phyloP scores from a whole-genome alignment of 2,329 filamentous ascomycete species.

The Ustilaginoidea virens region DNA sequence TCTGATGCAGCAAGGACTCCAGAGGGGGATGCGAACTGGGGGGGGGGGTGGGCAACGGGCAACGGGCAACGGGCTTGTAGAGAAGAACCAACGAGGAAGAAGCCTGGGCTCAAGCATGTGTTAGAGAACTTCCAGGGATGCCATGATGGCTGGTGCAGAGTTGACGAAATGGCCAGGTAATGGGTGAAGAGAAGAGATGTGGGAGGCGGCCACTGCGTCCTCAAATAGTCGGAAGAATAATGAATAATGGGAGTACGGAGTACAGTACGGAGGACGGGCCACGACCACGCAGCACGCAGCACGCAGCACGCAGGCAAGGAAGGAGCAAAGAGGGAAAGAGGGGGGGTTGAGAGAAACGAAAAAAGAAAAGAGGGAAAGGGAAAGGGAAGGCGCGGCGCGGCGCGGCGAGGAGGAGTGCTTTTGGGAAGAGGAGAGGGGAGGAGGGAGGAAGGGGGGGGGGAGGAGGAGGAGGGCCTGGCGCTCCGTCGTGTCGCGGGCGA shows the following conservation, averaged over 20 bases:
- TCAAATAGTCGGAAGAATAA: constrained; percentile 6
- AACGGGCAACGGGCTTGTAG: constrained; percentile 3
- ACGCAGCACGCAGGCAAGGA: not conserved
- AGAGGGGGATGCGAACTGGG: too few relatives aligned
- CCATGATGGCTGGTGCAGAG: constrained; percentile 4
- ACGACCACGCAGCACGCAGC: too few relatives aligned
- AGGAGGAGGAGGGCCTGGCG: too few relatives aligned
- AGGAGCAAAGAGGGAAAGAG: constrained; percentile 1
- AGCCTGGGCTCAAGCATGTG: constrained; percentile 5
- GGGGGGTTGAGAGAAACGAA: not conserved
- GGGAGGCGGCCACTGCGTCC: constrained; percentile 4
- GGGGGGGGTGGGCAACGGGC: not conserved
- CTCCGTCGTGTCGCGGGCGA: too few relatives aligned
- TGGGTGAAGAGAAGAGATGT: constrained; percentile 3
- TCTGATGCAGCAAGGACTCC: too few relatives aligned
- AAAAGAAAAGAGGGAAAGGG: not conserved
- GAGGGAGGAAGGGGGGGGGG: too few relatives aligned
- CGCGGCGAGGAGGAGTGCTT: too few relatives aligned
- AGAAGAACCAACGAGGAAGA: constrained; percentile 6
- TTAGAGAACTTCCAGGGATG: constrained; percentile 5
- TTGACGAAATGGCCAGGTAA: constrained; percentile 5
- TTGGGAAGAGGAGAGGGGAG: too few relatives aligned
- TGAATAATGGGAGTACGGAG: not conserved
- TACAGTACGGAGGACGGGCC: not conserved
- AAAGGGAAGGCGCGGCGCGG: not conserved